Evolutionary conservation across 345 rosid species (phyloP), one percentile per base, ranked within the genome.

Genomic region (Hypericum perforatum): DNA sequence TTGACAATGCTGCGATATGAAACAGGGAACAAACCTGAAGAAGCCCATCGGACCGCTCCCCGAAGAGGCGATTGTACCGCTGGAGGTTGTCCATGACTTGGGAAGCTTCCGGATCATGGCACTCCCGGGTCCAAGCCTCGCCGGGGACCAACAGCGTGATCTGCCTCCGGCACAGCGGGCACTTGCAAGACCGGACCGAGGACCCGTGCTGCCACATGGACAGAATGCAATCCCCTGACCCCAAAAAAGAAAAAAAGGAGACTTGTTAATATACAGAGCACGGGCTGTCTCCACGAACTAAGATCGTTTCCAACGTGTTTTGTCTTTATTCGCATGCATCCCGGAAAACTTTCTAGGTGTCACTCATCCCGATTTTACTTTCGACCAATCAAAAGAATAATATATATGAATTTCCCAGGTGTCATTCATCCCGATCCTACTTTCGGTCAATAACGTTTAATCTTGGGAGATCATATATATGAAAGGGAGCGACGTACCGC

Each of bases 101-200:
- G 6, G 79, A 62, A 59, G 77, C 78, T 5, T 71, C 48, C 53
- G 64, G 36, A 56, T 78, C 67, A 48, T 58, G 60, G 22, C 83
- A 79, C 54, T 68, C 68, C 58, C 82, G 64, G 32, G 68, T 53
- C 5, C 88, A 74, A 60, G 78, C 83, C 67, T 74, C 82, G 39
- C 74, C 64, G 16, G 94, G 95, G 59, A 92, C 86, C 55, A 92
- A 57, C 55, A 92, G 69, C 42, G 95, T 83, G 45, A 92, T 88
- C 56, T 62, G 73, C 49, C 98, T 81, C 39, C 95, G 95, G 69
- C 98, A 92, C 48, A 92, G 58, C 0, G 98, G 96, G 53, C 98
- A 92, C 63, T 68, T 81, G 60, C 96, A 91, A 6, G 90, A 78
- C 41, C 74, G 88, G 37, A 82, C 22, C 15, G 84, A 57, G 6